Base-by-base conservation (phyloP, 257 asterid genomes). In the Solanum clarkiae region DNA sequence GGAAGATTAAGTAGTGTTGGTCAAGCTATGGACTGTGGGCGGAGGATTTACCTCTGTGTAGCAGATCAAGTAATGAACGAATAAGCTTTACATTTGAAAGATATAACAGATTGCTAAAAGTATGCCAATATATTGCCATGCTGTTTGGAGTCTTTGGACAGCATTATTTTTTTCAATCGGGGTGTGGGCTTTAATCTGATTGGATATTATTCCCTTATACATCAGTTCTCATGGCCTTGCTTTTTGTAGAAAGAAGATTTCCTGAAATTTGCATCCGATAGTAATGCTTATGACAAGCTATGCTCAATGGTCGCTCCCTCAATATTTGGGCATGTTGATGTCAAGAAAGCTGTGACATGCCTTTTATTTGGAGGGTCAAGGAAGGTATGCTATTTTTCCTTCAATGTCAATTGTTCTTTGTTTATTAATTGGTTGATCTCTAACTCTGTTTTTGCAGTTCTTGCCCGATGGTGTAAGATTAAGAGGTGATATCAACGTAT, bases 341-440 rank as follows among this genome's bases (percentile, higher is more conserved):
- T 97, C 88, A 97, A 97, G 88, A 97, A 92, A 92, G 98, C 99
- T 84, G 91, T 97, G 86, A 94, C 98, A 56, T 95, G 99, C 91
- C 99, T 95, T 91, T 74, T 97, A 88, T 95, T 97, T 89, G 99
- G 99, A 89, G 99, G 99, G 80, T 95, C 99, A 8, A 91, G 99
- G 87, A 97, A 97, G 97, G 99, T 97, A 87, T 80, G 82, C 10
- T 69, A 68, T 72, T 24, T 51, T 55, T 60, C 60, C 65, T 57
- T 84, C 60, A 80, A 49, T 66, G 54, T 47, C 75, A n/a, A 74
- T 8, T 84, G 80, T 44, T 83, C 68, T 81, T 57, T 26, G 47
- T 17, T 86, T 85, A 77, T 81, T 66, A 20, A 65, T 51, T 79
- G 36, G 62, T 9, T 70, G 80, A 55, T 7, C 17, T n/a, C 80